Evolutionary conservation across 805 yeast genomes (phyloP), one percentile per base, ranked within the genome.

Genomic region (Ascoidea asiatica): DNA sequence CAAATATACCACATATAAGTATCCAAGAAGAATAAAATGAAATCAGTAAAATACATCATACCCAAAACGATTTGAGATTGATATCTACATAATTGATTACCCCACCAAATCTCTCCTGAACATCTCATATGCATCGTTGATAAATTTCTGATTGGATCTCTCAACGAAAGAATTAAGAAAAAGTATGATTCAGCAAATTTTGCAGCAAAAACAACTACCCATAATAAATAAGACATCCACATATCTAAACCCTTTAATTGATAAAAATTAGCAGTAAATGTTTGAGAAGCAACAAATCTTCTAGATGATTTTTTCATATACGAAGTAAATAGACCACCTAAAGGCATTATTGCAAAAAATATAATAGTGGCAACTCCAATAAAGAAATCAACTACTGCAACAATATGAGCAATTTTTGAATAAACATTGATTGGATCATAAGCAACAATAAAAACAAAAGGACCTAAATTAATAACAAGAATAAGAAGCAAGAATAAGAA

Each of bases 1-100:
- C 92, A 72, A 72, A 92, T 89, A 74, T 92, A 92, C 99, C 99
- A 92, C 82, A 92, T 76, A 65, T 87, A 92, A 49, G 98, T 87
- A 83, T 92, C 99, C 73, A 92, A 75, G 80, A 92, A 92, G 83
- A 92, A 92, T 66, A 92, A 75, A 56, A 92, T 70, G 73, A 94
- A 71, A 68, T 92, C 98, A 43, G 95, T 90, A 48, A 83, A 78
- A 54, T 75, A 78, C 95, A 92, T 90, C 69, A 92, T 70, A 61
- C 95, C 97, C 60, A 92, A 71, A 39, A 87, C 88, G 57, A 94
- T 79, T 60, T 77, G 82, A 19, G 95, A 82, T 67, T 92, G 98
- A 47, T 84, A 86, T 51, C 64, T 69, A 72, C 99, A 92, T 47
- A 89, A 67, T 36, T 58, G 66, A 56, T 67, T 67, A 7, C 44